Evolutionary conservation across 768 basidiomycete genomes (phyloP).

Genomic region (Stropharia rugosoannulata): DNA sequence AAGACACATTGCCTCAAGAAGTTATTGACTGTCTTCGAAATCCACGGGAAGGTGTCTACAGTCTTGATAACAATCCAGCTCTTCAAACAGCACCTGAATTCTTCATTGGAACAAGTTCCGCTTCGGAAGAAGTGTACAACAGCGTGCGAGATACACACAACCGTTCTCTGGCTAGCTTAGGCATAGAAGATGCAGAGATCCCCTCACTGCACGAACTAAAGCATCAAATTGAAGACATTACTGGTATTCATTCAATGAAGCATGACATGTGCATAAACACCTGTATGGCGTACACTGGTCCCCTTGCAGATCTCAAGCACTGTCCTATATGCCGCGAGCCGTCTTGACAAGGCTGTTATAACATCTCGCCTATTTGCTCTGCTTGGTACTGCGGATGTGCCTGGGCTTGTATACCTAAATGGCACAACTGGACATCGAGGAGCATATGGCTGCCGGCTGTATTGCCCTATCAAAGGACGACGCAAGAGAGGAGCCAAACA

Average conservation of each 20-base stretch:
- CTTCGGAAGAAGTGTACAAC: slow-evolving; percentile 9
- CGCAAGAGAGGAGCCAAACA: no score
- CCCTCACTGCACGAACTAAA: slow-evolving; percentile 14
- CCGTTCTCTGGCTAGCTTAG: neutral
- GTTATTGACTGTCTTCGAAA: slow-evolving; percentile 22
- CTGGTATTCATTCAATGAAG: slow-evolving; percentile 30
- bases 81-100: slow-evolving; percentile 7
- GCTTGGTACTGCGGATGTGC: no score
- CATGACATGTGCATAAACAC: slow-evolving; percentile 43
- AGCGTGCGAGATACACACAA: neutral
- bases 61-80: slow-evolving; percentile 10
- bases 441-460: no score
- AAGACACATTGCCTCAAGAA: slow-evolving; percentile 16
- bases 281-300: slow-evolving; percentile 29
- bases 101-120: slow-evolving; percentile 2
- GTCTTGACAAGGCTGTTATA: no score
- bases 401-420: no score
- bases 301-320: slow-evolving; percentile 14
- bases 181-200: neutral
- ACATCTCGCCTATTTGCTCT: no score
- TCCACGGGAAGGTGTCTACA: slow-evolving; percentile 9
- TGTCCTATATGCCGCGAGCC: slow-evolving; percentile 19
- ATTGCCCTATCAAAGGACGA: no score
- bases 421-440: no score
- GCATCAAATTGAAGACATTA: slow-evolving; percentile 22